Evolutionary conservation across 352 stramenopile genomes (phyloP).

Genomic region (Discostella stelligera): DNA sequence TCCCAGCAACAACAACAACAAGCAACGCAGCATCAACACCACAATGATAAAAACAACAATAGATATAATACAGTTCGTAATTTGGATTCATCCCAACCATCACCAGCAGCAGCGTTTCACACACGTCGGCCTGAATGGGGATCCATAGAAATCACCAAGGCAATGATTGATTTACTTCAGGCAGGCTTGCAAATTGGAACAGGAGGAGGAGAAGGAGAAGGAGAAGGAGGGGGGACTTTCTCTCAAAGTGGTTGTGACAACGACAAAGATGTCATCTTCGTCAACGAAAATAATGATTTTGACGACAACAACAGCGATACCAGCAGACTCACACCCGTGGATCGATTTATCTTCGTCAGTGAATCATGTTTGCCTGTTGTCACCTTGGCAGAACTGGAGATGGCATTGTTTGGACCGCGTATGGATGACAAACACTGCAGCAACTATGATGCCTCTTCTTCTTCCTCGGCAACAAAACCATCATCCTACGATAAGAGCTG

Average conservation of each 20-base stretch:
- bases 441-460: background rate
- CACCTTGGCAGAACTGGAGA: constrained; percentile 55
- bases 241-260: constrained; percentile 11
- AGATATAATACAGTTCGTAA: background rate
- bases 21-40: background rate
- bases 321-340: constrained; percentile 49
- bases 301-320: constrained; percentile 8
- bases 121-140: constrained; percentile 69
- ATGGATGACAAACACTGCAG: background rate
- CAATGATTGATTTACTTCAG: constrained; percentile 78
- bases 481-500: constrained; percentile 57
- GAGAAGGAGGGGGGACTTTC: background rate
- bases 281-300: constrained; percentile 5
- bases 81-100: background rate
- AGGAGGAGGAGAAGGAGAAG: background rate
- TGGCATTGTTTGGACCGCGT: constrained; percentile 48
- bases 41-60: background rate
- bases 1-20: background rate
- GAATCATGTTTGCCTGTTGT: constrained; percentile 76
- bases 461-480: background rate
- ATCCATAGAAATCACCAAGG: constrained; percentile 76
- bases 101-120: constrained; percentile 26
- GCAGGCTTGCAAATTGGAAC: constrained; percentile 61
- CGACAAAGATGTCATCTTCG: background rate
- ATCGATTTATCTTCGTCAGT: constrained; percentile 78